Evolutionary conservation across 1,284 basidiomycete species (phyloP), one percentile per base, ranked within the genome.

Genomic region (Cutaneotrichosporon spelunceum): DNA sequence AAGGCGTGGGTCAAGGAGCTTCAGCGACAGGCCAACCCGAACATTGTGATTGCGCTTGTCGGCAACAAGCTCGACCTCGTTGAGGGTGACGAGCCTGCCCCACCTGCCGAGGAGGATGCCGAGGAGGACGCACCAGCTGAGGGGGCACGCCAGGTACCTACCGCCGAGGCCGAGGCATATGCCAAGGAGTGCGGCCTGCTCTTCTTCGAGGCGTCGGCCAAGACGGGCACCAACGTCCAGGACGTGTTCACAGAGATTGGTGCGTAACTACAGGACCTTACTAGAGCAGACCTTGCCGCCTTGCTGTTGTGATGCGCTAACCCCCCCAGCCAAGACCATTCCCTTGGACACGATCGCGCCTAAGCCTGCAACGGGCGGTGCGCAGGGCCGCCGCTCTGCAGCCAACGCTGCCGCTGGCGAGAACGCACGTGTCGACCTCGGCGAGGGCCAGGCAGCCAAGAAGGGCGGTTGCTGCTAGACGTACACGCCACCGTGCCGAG

Each of bases 1-100:
- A 99, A 99, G 83, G 93, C 93, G 36, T 99, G 95, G 95, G 94
- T 99, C 67, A 99, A 98, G 83, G 95, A 99, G 81, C 85, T 99
- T 27, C 96, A 99, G 80, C 87, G 96, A 66, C 95, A 99, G 78
- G 95, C 96, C 42, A 98, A 96, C 79, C 94, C 95, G 39, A 98
- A 97, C 80, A 98, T 99, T 76, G 93, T 99, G 74, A 99, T 99
- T 72, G 93, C 93, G 10, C 87, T 97, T 53, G 91, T 91, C 13
- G 93, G 93, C 45, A 96, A 96, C 85, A 96, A 97, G 79, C 74
- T 96, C 70, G 94, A 98, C 81, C 85, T 98, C 64, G 92, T 96
- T 36, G 87, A 89, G 71, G 80, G 87, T 11, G 83, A 87, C 2
- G 68, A 72, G 23, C 36, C 33, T 39, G 49, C 30, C 11, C 42